Percentiles rank a stretch among this genome's conserved stretches.
Evolutionary conservation across 2,329 filamentous ascomycete species (phyloP).

Genomic region (Xylogone sp.): DNA sequence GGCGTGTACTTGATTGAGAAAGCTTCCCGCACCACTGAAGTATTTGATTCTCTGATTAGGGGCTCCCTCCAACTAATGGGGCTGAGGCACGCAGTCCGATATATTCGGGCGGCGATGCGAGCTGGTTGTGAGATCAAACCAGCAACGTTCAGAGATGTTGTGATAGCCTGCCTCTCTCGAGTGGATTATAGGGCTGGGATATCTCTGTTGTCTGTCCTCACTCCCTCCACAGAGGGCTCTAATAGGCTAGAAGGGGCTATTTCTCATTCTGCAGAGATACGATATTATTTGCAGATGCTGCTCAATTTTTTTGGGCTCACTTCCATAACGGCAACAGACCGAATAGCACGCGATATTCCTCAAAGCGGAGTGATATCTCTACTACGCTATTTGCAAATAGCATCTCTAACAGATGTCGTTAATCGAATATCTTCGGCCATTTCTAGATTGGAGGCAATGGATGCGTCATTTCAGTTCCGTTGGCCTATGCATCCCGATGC

Average conservation of each 20-base stretch:
- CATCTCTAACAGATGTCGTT: slow-evolving; percentile 10
- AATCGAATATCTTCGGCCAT: slow-evolving; percentile 4
- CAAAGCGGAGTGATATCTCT: slow-evolving; percentile 9
- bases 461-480: background rate
- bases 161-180: slow-evolving; percentile 15
- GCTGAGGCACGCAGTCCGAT: slow-evolving; percentile 16
- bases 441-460: slow-evolving; percentile 5
- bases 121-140: slow-evolving; percentile 17
- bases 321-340: background rate
- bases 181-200: slow-evolving; percentile 17
- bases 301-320: background rate
- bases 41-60: slow-evolving; percentile 25
- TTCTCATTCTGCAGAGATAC: background rate
- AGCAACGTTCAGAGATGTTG: slow-evolving; percentile 14
- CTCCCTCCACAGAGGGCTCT: slow-evolving; percentile 13
- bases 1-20: slow-evolving; percentile 17
- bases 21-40: slow-evolving; percentile 14
- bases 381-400: slow-evolving; percentile 14
- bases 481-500: background rate
- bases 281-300: background rate
- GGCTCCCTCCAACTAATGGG: slow-evolving; percentile 18
- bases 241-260: background rate
- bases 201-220: slow-evolving; percentile 17
- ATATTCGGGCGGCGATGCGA: slow-evolving; percentile 21
- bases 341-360: background rate